phyloP scores from a whole-genome alignment of 768 basidiomycete species.

The Boletus rufocinnamomeus region DNA sequence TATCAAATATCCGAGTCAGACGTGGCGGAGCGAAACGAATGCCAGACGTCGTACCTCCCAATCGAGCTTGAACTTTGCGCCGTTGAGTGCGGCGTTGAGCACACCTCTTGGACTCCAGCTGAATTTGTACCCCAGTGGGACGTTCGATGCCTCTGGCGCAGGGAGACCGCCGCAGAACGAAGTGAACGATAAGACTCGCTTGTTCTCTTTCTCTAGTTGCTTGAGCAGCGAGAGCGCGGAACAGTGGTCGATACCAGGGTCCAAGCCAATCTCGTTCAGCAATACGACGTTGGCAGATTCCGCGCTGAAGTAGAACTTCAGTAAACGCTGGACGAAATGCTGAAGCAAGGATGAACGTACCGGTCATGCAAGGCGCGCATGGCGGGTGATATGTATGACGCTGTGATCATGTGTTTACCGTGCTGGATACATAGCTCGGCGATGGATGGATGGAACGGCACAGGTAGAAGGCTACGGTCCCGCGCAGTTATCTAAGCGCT shows the following conservation, averaged over 20 bases:
- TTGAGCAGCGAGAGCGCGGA: constrained; percentile 75
- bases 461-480: constrained; percentile 70
- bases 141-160: constrained; percentile 56
- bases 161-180: constrained; percentile 95
- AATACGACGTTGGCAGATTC: constrained; percentile 63
- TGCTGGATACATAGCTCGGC: constrained; percentile 74
- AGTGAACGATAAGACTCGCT: constrained; percentile 68
- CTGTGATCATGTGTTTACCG: constrained; percentile 80
- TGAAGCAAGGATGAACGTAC: constrained; percentile 42
- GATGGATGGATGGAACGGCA: constrained; percentile 64
- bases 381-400: constrained; percentile 81
- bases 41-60: constrained; percentile 44
- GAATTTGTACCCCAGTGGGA: constrained; percentile 88
- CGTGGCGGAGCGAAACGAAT: not conserved
- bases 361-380: constrained; percentile 66
- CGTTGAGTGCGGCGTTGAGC: constrained; percentile 74
- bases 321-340: not conserved
- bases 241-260: constrained; percentile 89
- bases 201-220: constrained; percentile 50
- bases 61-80: constrained; percentile 63
- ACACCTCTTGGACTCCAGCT: constrained; percentile 93
- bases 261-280: constrained; percentile 88
- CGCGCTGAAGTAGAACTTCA: constrained; percentile 46
- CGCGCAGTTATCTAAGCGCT: not conserved
- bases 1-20: constrained; percentile 25